Evolutionary conservation across 1,284 basidiomycete genomes (phyloP).

Genomic region (Ustilago loliicola): DNA sequence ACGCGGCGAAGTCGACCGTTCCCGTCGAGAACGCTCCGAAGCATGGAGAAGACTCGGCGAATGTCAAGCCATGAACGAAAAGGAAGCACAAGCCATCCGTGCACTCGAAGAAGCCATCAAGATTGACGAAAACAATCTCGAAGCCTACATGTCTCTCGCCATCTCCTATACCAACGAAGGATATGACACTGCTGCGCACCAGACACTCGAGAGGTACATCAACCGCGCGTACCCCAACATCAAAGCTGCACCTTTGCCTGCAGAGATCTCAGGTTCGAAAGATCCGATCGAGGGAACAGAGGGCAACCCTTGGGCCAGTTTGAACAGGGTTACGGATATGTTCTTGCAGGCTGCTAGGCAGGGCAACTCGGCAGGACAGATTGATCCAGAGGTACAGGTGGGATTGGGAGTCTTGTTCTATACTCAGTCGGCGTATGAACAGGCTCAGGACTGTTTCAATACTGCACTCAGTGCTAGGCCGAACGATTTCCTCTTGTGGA

Average conservation of each 20-base stretch:
- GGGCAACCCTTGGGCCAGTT: constrained; percentile 82
- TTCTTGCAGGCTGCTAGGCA: constrained; percentile 86
- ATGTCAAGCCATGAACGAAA: constrained; percentile 94
- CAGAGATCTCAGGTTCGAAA: constrained; percentile 76
- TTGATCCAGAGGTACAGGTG: constrained; percentile 94
- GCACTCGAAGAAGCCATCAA: constrained; percentile 74
- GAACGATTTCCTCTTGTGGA: constrained; percentile 95
- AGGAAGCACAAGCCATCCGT: constrained; percentile 74
- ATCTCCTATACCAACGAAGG: constrained; percentile 98
- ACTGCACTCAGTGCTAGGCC: constrained; percentile 84
- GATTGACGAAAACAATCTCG: constrained; percentile 82
- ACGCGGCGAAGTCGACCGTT: constrained; percentile 74
- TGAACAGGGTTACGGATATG: constrained; percentile 83
- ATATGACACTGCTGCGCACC: constrained; percentile 87
- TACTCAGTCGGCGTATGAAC: constrained; percentile 81
- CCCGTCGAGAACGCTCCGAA: constrained; percentile 75
- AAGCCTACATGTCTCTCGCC: constrained; percentile 76
- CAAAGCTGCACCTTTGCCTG: constrained; percentile 73
- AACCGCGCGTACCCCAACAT: constrained; percentile 79
- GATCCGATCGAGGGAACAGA: constrained; percentile 69
- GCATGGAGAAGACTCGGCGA: constrained; percentile 95
- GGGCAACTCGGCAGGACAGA: constrained; percentile 73
- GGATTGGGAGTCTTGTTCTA: constrained; percentile 95
- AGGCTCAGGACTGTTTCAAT: constrained; percentile 90
- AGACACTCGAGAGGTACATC: constrained; percentile 90